Conservation (phyloP, 768 basidiomycete species). For the Amanita pseudoporphyria region DNA sequence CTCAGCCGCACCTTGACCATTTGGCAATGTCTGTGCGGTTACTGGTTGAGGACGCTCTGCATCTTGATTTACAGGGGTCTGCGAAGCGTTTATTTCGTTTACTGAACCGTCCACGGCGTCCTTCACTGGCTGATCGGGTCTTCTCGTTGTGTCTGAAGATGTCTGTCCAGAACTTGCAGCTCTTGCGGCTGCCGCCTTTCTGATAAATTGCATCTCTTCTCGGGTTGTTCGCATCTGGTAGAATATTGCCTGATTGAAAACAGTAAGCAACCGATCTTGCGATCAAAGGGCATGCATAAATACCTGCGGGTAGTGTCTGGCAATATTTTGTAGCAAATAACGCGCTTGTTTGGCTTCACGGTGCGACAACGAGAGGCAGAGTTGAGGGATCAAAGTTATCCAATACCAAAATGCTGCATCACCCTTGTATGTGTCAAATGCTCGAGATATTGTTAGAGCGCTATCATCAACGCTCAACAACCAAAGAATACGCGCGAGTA, state of each 20-base stretch:
- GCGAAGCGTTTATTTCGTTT: slow-evolving; percentile 10
- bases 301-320: slow-evolving; percentile 89
- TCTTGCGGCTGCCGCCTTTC: slow-evolving; percentile 29
- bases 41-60: slow-evolving; percentile 7
- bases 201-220: slow-evolving; percentile 33
- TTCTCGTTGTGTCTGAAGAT: slow-evolving; percentile 20
- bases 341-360: slow-evolving; percentile 91
- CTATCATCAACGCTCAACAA: slow-evolving; percentile 86
- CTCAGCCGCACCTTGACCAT: slow-evolving; percentile 14
- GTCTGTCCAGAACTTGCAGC: slow-evolving; percentile 21
- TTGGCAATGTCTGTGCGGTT: slow-evolving; percentile 11
- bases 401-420: slow-evolving; percentile 98
- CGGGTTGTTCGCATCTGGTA: slow-evolving; percentile 80
- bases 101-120: slow-evolving; percentile 17
- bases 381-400: slow-evolving; percentile 94
- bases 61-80: slow-evolving; percentile 8
- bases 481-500: slow-evolving; percentile 94
- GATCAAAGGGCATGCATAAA: slow-evolving; percentile 15
- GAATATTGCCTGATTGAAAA: slow-evolving; percentile 66
- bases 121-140: slow-evolving; percentile 19
- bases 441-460: slow-evolving; percentile 57
- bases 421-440: slow-evolving; percentile 93
- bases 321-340: slow-evolving; percentile 80
- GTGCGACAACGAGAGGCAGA: slow-evolving; percentile 81
- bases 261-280: slow-evolving; percentile 5